Conservation (phyloP, 305 asterid species). For the Rubia occidens region DNA sequence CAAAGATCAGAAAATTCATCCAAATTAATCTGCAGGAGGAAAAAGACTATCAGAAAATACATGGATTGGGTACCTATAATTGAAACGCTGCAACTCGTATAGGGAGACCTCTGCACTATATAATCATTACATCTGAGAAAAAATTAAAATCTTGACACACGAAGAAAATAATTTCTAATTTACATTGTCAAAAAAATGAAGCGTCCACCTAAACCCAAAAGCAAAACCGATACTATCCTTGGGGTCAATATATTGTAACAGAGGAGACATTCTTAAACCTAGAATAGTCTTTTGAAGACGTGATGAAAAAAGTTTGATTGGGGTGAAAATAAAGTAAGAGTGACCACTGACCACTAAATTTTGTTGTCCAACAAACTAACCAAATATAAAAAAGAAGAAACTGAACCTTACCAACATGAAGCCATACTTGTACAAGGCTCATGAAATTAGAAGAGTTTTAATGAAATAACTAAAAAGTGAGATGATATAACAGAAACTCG, state of each 20-base stretch:
- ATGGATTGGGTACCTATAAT: not conserved
- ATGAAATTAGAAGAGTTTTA: not conserved
- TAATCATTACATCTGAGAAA: not conserved
- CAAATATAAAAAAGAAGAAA: not conserved
- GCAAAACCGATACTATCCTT: not conserved
- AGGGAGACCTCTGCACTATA: not conserved
- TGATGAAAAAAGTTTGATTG: constrained; percentile 1
- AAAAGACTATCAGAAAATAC: constrained; percentile 14
- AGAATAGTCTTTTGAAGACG: not conserved
- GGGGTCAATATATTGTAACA: not conserved
- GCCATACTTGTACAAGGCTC: not conserved
- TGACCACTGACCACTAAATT: not conserved
- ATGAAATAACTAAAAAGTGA: not conserved
- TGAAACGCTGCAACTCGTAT: not conserved
- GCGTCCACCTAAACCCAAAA: not conserved
- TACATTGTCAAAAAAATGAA: not conserved
- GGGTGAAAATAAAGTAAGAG: not conserved
- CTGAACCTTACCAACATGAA: constrained; percentile 6
- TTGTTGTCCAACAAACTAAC: not conserved
- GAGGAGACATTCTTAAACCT: not conserved
- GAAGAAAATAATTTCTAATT: not conserved
- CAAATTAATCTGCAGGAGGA: constrained; percentile 64
- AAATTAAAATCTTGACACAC: not conserved
- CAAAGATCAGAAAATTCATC: constrained; percentile 83
- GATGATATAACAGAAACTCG: not conserved